Conservation (phyloP, 441 rosid genomes). For the Euphorbia schlechtendalii region DNA sequence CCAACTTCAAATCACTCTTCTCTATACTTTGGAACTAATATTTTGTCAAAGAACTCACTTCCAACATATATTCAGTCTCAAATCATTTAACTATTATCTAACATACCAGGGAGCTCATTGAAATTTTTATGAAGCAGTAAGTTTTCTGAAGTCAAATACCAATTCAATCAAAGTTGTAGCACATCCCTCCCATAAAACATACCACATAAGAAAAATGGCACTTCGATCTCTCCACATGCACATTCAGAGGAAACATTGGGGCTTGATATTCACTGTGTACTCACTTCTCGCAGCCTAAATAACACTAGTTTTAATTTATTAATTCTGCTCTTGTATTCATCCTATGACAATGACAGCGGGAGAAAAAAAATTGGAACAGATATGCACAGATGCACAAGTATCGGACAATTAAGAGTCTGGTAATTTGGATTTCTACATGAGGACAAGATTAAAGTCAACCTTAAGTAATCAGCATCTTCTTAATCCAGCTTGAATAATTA, state of each 20-base stretch:
- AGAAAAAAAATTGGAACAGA: background rate
- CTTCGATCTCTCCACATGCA: background rate
- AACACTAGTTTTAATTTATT: background rate
- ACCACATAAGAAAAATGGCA: background rate
- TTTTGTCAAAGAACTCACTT: background rate
- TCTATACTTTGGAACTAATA: background rate
- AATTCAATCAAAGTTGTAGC: background rate
- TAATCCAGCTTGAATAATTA: background rate
- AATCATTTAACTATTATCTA: background rate
- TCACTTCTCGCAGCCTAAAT: background rate
- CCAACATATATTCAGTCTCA: background rate
- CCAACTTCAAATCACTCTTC: background rate
- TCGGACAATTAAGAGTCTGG: background rate
- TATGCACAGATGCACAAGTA: background rate
- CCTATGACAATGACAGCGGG: background rate
- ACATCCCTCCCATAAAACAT: background rate
- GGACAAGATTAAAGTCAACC: background rate
- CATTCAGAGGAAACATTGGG: background rate
- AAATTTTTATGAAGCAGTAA: background rate
- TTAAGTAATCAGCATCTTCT: background rate
- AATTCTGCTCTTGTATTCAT: background rate
- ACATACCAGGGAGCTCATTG: background rate
- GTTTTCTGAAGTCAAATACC: background rate
- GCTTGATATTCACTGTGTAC: background rate
- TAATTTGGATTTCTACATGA: background rate